phyloP scores from a whole-genome alignment of 768 basidiomycete genomes.

The Suillus decipiens region DNA sequence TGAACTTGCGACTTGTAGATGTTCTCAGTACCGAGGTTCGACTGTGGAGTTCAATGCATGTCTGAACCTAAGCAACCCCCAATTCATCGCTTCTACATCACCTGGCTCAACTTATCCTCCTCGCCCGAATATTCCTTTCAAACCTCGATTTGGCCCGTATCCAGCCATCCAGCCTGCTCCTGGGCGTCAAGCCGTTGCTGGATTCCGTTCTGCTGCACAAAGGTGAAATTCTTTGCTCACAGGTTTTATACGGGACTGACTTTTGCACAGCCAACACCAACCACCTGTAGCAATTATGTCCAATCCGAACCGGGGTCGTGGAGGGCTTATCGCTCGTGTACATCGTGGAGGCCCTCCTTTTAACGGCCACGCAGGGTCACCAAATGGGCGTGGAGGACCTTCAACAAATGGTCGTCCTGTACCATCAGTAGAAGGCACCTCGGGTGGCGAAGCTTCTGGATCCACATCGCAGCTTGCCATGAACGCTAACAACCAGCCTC shows the following conservation, averaged over 20 bases:
- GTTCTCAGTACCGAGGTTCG: conserved; percentile 90
- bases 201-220: conserved; percentile 61
- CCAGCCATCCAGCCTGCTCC: conserved; percentile 57
- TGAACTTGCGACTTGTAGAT: conserved; percentile 44
- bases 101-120: conserved; percentile 54
- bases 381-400: conserved; percentile 16
- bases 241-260: not conserved
- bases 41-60: conserved; percentile 86
- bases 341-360: conserved; percentile 12
- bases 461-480: not conserved
- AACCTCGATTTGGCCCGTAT: conserved; percentile 66
- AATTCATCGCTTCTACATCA: conserved; percentile 79
- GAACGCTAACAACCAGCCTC: conserved; percentile 1
- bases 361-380: conserved; percentile 11
- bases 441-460: not conserved
- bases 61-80: conserved; percentile 83
- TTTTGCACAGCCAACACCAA: conserved; percentile 15
- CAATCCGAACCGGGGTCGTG: conserved; percentile 62
- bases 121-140: conserved; percentile 55
- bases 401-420: conserved; percentile 16
- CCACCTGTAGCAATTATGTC: conserved; percentile 69
- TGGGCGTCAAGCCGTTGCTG: conserved; percentile 57
- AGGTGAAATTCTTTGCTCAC: conserved; percentile 22
- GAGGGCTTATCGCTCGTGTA: conserved; percentile 21
- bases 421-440: conserved; percentile 1